A percentile compares a stretch with the other conserved stretches of the same genome.
Evolutionary conservation across 306 rosid genomes (phyloP).

Genomic region (Inga laurina): DNA sequence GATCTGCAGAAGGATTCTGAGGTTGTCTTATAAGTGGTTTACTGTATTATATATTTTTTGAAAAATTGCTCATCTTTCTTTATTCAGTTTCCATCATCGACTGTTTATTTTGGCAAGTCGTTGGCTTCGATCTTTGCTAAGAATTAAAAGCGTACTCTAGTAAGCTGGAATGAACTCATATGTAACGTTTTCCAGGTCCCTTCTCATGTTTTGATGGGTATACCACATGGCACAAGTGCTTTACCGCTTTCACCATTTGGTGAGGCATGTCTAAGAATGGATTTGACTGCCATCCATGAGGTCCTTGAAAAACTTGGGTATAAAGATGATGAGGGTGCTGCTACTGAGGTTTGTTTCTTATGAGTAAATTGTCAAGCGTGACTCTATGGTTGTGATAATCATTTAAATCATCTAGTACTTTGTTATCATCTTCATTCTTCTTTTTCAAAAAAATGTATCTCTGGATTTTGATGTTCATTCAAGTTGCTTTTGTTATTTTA

Average conservation of each 20-base stretch:
- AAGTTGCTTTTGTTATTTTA: conserved; percentile 2
- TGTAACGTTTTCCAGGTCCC: conserved; percentile 65
- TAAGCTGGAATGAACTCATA: conserved; percentile 34
- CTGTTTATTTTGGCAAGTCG: conserved; percentile 7
- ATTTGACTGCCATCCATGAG: conserved; percentile 87
- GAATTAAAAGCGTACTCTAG: conserved; percentile 18
- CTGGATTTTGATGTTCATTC: not conserved
- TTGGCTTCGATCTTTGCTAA: conserved; percentile 22
- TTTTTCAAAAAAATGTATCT: not conserved
- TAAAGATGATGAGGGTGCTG: conserved; percentile 94
- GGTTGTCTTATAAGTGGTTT: conserved; percentile 46
- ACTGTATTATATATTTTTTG: conserved; percentile 5
- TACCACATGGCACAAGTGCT: conserved; percentile 62
- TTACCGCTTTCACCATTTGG: conserved; percentile 75
- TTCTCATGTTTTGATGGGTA: conserved; percentile 87
- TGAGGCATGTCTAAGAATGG: conserved; percentile 83
- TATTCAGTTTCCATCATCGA: not conserved
- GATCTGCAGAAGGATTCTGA: conserved; percentile 91
- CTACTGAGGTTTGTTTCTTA: conserved; percentile 76
- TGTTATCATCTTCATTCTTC: not conserved
- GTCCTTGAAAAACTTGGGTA: conserved; percentile 83
- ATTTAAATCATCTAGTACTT: conserved; percentile 28
- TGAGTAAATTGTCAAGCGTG: conserved; percentile 4
- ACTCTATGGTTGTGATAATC: not conserved
- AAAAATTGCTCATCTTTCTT: not conserved